Conservation (phyloP, 2,329 filamentous ascomycete species). For the Fusarium begoniae region DNA sequence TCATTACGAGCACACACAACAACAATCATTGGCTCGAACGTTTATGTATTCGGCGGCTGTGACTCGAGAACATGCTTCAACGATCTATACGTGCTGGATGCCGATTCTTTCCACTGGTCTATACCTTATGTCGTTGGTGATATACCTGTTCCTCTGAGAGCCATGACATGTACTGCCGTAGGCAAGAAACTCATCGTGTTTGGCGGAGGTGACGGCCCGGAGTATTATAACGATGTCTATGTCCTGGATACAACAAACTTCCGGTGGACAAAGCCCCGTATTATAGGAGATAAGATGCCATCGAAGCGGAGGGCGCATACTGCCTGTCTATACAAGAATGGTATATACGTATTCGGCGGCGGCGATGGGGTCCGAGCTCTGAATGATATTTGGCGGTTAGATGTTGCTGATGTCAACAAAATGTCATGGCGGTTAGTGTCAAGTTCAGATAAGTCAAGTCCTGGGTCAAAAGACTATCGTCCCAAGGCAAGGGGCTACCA, state of each 20-base stretch:
- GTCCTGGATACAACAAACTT: conserved; percentile 77
- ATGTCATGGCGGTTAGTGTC: conserved; percentile 76
- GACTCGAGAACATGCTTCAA: conserved; percentile 74
- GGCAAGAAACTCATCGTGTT: conserved; percentile 77
- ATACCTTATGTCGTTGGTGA: conserved; percentile 71
- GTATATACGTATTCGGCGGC: conserved; percentile 77
- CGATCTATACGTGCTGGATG: conserved; percentile 74
- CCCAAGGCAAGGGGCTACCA: conserved; percentile 76
- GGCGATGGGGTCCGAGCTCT: conserved; percentile 75
- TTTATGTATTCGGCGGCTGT: conserved; percentile 76
- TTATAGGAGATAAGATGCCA: conserved; percentile 66
- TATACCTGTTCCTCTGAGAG: conserved; percentile 70
- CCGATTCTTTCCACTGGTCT: conserved; percentile 76
- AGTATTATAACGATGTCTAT: conserved; percentile 78
- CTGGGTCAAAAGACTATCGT: conserved; percentile 50
- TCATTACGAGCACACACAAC: conserved; percentile 73
- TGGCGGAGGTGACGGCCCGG: conserved; percentile 74
- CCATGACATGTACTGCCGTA: conserved; percentile 77
- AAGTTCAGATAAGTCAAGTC: conserved; percentile 50
- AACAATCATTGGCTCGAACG: conserved; percentile 71
- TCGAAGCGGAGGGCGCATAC: conserved; percentile 73
- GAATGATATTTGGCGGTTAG: conserved; percentile 77
- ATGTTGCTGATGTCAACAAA: conserved; percentile 71
- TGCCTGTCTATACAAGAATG: conserved; percentile 76
- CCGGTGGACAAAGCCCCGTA: conserved; percentile 70